These are phyloP conservation scores for Chlamydomonas urium DNA, from an alignment of 139 green algal genomes.

Conservation along the genomic window DNA sequence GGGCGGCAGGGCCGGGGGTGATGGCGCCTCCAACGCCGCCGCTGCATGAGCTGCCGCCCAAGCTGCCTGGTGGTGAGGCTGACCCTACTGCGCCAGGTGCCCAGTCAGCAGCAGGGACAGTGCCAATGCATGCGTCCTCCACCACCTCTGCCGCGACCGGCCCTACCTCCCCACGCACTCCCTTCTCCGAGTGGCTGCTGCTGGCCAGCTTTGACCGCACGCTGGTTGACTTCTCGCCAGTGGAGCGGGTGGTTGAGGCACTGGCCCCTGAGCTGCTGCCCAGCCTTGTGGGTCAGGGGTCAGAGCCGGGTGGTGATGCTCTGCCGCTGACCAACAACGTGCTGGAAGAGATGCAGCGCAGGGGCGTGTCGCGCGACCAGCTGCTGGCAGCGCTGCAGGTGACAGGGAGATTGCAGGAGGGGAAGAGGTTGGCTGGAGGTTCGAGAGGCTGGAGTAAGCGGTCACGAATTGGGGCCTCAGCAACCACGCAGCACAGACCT, in stretches of 20 bases:
- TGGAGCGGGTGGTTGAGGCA: conserved; percentile 60
- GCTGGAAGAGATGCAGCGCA: conserved; percentile 62
- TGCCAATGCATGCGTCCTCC: no score
- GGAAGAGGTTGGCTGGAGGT: no score
- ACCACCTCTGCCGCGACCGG: not conserved
- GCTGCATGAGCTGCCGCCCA: not conserved
- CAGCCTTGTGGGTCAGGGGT: conserved; percentile 50
- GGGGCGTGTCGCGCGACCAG: conserved; percentile 62
- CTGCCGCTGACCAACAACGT: conserved; percentile 77
- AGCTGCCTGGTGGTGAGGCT: not conserved
- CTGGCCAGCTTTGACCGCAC: conserved; percentile 81
- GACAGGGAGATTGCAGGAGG: no score
- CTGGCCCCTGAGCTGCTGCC: conserved; percentile 80
- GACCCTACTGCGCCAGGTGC: no score
- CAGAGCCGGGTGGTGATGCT: conserved; percentile 24
- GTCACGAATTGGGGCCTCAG: no score
- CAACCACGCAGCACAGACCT: no score
- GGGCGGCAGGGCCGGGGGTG: not conserved
- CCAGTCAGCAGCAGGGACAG: no score
- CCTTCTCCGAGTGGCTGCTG: conserved; percentile 34
- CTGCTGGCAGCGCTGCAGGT: conserved; percentile 59
- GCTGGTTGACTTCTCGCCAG: conserved; percentile 62
- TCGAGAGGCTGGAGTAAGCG: no score
- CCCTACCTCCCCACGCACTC: not conserved
- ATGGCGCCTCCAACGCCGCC: not conserved